These are phyloP conservation scores for Ganoderma sinense DNA, from an alignment of 1,284 basidiomycete species.

Conservation along the genomic window DNA sequence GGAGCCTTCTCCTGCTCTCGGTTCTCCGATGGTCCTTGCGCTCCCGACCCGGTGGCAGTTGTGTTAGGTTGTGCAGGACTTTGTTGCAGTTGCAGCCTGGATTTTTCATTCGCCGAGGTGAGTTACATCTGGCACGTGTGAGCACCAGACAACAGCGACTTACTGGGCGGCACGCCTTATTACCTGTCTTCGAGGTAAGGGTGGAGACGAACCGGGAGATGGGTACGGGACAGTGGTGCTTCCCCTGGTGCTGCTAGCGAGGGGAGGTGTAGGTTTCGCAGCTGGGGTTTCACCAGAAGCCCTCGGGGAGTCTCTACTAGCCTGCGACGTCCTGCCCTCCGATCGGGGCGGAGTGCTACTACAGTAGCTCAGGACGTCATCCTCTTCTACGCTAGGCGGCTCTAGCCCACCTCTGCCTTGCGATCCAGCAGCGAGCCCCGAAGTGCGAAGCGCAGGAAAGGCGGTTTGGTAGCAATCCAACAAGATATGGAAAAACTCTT, in stretches of 20 bases:
- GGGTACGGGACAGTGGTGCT: neutral
- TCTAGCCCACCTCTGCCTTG: neutral
- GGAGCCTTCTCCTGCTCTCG: neutral
- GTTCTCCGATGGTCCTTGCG: neutral
- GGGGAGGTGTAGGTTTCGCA: neutral
- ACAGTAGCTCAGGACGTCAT: neutral
- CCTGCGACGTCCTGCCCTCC: neutral
- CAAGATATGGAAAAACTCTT: conserved; percentile 8
- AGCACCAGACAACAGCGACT: neutral
- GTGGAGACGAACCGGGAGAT: neutral
- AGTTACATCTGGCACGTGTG: neutral
- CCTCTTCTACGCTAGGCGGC: neutral
- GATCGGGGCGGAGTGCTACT: neutral
- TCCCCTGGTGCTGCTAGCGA: neutral
- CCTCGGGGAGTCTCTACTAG: neutral
- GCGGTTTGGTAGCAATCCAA: conserved; percentile 4
- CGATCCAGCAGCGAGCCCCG: neutral
- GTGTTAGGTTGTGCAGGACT: neutral
- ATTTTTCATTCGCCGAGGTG: neutral
- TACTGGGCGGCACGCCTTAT: neutral
- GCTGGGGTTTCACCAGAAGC: neutral
- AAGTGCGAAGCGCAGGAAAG: neutral
- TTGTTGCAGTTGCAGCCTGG: neutral
- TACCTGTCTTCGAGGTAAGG: neutral
- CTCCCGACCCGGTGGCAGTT: neutral